Evolutionary conservation across 768 basidiomycete species (phyloP).

Genomic region (Collybiopsis confluens): DNA sequence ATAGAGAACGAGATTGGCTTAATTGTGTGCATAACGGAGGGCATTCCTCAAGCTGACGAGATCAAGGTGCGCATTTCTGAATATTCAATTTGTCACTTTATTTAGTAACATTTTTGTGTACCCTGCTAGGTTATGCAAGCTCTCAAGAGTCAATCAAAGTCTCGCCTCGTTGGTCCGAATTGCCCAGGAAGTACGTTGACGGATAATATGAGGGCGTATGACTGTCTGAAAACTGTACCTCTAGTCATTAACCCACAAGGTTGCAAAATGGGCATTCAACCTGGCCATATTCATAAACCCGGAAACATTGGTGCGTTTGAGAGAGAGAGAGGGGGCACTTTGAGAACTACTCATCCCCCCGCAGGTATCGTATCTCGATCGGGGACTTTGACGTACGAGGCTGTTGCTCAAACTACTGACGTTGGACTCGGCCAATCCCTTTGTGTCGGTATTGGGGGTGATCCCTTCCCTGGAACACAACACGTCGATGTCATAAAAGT

Average conservation of each 20-base stretch:
- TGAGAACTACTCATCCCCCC: no score
- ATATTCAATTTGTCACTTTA: no score
- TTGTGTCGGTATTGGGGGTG: slow-evolving; percentile 96
- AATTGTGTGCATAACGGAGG: slow-evolving; percentile 98
- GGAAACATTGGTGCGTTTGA: slow-evolving; percentile 79
- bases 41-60: slow-evolving; percentile 97
- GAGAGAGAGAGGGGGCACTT: no score
- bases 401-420: slow-evolving; percentile 94
- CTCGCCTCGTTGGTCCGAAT: slow-evolving; percentile 96
- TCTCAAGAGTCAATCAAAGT: slow-evolving; percentile 88
- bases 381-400: slow-evolving; percentile 96
- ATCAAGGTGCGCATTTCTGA: slow-evolving; percentile 57
- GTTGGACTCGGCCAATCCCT: slow-evolving; percentile 96
- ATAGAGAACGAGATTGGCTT: slow-evolving; percentile 97
- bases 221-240: neutral
- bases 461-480: slow-evolving; percentile 94
- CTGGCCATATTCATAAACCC: slow-evolving; percentile 95
- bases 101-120: neutral
- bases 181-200: slow-evolving; percentile 71
- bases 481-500: slow-evolving; percentile 95
- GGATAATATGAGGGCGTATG: neutral
- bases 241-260: slow-evolving; percentile 92
- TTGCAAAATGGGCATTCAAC: slow-evolving; percentile 99
- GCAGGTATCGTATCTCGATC: slow-evolving; percentile 92
- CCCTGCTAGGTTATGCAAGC: slow-evolving; percentile 81